Percentiles rank a stretch among this genome's conserved stretches.
These are phyloP conservation scores for Fragilariopsis cylindrus DNA, from an alignment of 108 stramenopile genomes.

Conservation along the genomic window DNA sequence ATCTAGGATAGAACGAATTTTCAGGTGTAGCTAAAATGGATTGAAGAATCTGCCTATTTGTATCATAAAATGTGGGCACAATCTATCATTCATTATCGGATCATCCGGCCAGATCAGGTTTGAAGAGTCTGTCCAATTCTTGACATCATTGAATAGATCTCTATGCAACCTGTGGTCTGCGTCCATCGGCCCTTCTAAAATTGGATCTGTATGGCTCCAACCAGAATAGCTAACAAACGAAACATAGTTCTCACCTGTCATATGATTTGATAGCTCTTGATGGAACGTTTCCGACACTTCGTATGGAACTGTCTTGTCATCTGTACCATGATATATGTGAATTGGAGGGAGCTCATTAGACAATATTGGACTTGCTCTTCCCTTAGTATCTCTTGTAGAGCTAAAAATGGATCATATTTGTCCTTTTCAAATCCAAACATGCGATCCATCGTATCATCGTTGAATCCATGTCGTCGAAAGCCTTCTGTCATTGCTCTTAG, in stretches of 20 bases:
- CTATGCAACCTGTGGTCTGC: constrained; percentile 65
- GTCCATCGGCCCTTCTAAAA: constrained; percentile 61
- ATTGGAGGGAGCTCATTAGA: constrained; percentile 45
- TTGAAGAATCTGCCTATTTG: constrained; percentile 32
- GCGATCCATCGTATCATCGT: constrained; percentile 31
- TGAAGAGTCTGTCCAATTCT: constrained; percentile 36
- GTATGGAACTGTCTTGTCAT: constrained; percentile 56
- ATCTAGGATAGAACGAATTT: too few relatives aligned
- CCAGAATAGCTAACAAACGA: constrained; percentile 35
- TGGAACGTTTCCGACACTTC: constrained; percentile 41
- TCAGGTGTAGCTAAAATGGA: constrained; percentile 25
- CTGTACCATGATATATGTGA: constrained; percentile 49
- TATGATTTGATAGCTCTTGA: constrained; percentile 24
- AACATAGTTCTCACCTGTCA: not conserved
- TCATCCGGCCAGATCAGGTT: constrained; percentile 17
- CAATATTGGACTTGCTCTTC: not conserved
- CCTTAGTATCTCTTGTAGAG: not conserved
- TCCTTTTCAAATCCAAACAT: constrained; percentile 45
- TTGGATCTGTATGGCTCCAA: constrained; percentile 74
- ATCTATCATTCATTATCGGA: constrained; percentile 6
- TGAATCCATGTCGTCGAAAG: constrained; percentile 51
- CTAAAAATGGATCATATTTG: constrained; percentile 20
- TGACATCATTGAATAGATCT: constrained; percentile 53
- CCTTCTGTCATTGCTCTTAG: constrained; percentile 42
- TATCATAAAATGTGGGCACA: constrained; percentile 23